phyloP scores from a whole-genome alignment of 176 grass and related monocot genomes.

The Panicum miliaceum region DNA sequence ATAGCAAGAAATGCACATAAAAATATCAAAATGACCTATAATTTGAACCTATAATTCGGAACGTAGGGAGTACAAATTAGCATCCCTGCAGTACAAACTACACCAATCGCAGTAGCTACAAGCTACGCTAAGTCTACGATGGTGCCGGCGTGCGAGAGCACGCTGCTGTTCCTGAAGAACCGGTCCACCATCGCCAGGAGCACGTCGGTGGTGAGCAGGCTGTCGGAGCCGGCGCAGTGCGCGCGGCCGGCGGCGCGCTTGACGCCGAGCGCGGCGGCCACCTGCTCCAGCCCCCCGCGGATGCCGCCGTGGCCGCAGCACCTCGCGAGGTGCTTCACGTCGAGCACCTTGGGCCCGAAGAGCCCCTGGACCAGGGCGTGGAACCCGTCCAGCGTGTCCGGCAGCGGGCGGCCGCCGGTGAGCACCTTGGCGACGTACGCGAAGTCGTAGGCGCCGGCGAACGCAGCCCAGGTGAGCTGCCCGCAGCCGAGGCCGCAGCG shows the following conservation, averaged over 20 bases:
- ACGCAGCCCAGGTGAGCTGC: constrained; percentile 11
- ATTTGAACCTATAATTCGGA: too few species aligned
- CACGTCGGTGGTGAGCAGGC: constrained; percentile 52
- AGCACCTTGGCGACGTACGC: constrained; percentile 48
- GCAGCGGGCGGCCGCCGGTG: background rate
- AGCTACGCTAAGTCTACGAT: constrained; percentile 34
- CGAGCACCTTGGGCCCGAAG: constrained; percentile 40
- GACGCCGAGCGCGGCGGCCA: constrained; percentile 33
- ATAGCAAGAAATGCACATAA: too few species aligned
- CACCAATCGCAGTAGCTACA: background rate
- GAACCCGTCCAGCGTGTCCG: constrained; percentile 42
- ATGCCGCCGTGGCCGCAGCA: constrained; percentile 27
- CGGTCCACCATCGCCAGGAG: background rate
- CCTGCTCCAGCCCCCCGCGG: constrained; percentile 22
- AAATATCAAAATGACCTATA: too few species aligned
- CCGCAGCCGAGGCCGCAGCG: constrained; percentile 18
- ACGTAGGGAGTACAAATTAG: too few species aligned
- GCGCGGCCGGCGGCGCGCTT: constrained; percentile 34
- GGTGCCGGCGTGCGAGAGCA: constrained; percentile 21
- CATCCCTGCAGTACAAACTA: too few species aligned
- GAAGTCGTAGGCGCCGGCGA: constrained; percentile 57
- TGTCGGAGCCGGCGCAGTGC: constrained; percentile 53
- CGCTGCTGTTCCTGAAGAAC: background rate
- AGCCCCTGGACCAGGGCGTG: background rate
- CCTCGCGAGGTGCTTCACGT: constrained; percentile 48